Evolutionary conservation across 768 basidiomycete species (phyloP).

Genomic region (Dacryopinax primogenitus): DNA sequence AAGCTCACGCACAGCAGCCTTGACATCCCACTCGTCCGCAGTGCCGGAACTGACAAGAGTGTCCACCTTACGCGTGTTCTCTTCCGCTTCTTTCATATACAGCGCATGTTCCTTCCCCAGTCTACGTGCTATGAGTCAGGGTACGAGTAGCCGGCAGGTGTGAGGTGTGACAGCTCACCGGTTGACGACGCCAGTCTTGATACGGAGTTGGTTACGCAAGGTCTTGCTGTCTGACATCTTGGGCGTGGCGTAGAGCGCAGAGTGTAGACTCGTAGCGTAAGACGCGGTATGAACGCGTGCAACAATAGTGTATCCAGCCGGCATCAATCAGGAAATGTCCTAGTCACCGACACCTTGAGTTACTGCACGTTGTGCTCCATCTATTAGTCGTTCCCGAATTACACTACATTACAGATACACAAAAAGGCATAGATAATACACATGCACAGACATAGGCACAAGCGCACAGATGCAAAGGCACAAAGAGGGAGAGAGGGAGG

Average conservation of each 20-base stretch:
- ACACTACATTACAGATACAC: not conserved
- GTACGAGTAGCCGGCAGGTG: not conserved
- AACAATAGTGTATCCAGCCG: no score
- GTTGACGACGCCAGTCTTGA: constrained; percentile 54
- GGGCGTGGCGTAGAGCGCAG: not conserved
- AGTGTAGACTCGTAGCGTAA: not conserved
- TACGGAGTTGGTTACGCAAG: constrained; percentile 45
- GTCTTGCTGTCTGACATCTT: constrained; percentile 1
- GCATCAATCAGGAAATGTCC: no score
- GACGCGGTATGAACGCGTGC: no score
- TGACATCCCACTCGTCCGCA: constrained; percentile 60
- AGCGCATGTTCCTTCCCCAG: constrained; percentile 53
- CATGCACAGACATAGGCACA: not conserved
- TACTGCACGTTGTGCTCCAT: not conserved
- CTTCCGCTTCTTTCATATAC: constrained; percentile 54
- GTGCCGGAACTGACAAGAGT: constrained; percentile 44
- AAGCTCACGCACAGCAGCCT: constrained; percentile 47
- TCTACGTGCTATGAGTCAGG: constrained; percentile 25
- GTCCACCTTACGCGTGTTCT: constrained; percentile 46
- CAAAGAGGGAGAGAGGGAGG: no score
- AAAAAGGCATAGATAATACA: not conserved
- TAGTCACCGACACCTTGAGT: no score
- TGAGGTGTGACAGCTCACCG: constrained; percentile 35
- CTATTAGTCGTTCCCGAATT: not conserved
- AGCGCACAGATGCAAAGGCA: no score